Base-by-base conservation (phyloP, 352 stramenopile species). In the Phytophthora crassamura region DNA sequence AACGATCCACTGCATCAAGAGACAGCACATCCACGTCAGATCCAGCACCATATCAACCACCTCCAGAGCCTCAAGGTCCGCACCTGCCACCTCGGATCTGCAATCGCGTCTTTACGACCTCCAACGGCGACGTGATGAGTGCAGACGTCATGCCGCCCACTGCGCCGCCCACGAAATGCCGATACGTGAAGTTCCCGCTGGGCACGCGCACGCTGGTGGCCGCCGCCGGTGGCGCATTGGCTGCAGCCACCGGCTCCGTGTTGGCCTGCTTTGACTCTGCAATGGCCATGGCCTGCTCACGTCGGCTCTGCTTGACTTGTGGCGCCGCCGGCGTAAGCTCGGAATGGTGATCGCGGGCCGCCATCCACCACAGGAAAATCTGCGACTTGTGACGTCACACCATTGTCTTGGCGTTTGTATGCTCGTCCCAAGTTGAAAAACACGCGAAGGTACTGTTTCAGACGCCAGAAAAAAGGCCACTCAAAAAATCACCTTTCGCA, bases 81-180 rank as follows among this genome's bases (percentile, higher is more conserved):
- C 55, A 95, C 86, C 80, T 78, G 39, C 81, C 80, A 15, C 72
- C 74, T 30, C 80, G 80, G 49, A 93, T 93, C 68, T 95, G 87
- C 65, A 95, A 64, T 8, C 87, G 83, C 54, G 87, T 95, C 81
- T 94, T 93, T 45, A 95, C 85, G 3, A 95, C 82, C 54, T 95
- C 87, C 28, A 95, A 68, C 15, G 87, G 87, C 32, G 85, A 95
- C 51, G 87, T 95, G 69, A 95, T 80, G 45, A 94, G 73, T 22
- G 87, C 87, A 15, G 87, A 85, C 15, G 78, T 86, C 84, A 95
- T 95, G 47, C 87, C 87, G 30, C 87, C 87, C 16, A 95, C 38
- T 7, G 84, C 87, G n/a, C 87, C 87, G 12, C 81, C 87, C 11
- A 86, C 40, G 49, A 95, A 95, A 62, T 93, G 84, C 15, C 74